A percentile compares a stretch with the other conserved stretches of the same genome.
phyloP scores from a whole-genome alignment of 257 asterid genomes.

The Fraxinus americana region DNA sequence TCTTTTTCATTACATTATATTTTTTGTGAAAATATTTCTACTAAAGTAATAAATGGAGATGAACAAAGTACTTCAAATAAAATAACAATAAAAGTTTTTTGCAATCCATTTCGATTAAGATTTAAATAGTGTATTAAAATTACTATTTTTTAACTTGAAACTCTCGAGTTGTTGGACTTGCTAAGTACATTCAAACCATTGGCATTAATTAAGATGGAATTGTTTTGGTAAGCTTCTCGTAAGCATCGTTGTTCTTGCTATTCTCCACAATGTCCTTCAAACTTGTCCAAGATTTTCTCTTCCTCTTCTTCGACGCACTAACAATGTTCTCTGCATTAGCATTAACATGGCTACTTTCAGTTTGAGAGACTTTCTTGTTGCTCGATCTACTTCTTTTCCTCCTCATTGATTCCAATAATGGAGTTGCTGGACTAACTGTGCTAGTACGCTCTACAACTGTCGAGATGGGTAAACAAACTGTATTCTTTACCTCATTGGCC shows the following conservation, averaged over 20 bases:
- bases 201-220: conserved; percentile 44
- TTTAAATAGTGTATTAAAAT: too few relatives aligned
- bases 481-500: too few relatives aligned
- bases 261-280: conserved; percentile 68
- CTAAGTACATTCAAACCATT: too few relatives aligned
- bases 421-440: conserved; percentile 43
- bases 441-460: conserved; percentile 28
- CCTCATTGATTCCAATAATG: conserved; percentile 53
- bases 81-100: too few relatives aligned
- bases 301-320: conserved; percentile 49
- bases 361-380: conserved; percentile 37
- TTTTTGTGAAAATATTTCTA: conserved; percentile 43
- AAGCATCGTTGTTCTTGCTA: conserved; percentile 30
- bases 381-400: conserved; percentile 56
- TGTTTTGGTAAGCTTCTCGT: conserved; percentile 33
- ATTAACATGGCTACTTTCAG: conserved; percentile 29
- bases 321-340: conserved; percentile 31
- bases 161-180: too few relatives aligned
- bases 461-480: conserved; percentile 31
- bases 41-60: conserved; percentile 34
- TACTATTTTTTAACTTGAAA: too few relatives aligned
- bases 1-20: too few relatives aligned
- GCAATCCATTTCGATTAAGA: neutral
- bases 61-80: neutral
- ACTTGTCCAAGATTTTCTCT: conserved; percentile 70